Evolutionary conservation across 805 yeast genomes (phyloP), one percentile per base, ranked within the genome.

Genomic region (Candida koratica): DNA sequence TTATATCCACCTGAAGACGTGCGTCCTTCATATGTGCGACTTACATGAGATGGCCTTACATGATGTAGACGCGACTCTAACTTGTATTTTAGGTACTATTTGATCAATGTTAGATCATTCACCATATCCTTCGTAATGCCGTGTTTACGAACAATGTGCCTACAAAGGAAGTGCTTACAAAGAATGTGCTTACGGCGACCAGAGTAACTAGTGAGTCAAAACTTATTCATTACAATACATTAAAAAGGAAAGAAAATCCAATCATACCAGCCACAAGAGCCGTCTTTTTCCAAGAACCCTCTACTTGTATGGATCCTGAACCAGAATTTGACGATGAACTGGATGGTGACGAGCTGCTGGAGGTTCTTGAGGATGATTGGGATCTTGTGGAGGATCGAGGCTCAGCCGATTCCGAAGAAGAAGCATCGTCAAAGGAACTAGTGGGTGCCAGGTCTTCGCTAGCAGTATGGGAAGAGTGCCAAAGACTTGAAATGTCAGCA

Each of bases 1-100:
- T 69, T 1, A 85, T 82, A 38, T 79, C 81, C 1, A 84, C 77
- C 52, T 87, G 96, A 2, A 79, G 64, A 19, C 93, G 62, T 0
- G 96, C 96, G 0, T 87, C 68, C 27, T 36, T 38, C 23, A 18
- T 22, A n/a, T 31, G n/a, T n/a, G n/a, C n/a, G n/a, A n/a, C n/a
- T n/a, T n/a, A n/a, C n/a, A n/a, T n/a, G n/a, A n/a, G n/a, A n/a
- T n/a, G n/a, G n/a, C n/a, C n/a, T n/a, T n/a, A n/a, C n/a, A n/a
- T n/a, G n/a, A n/a, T n/a, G n/a, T n/a, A n/a, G n/a, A n/a, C n/a
- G n/a, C n/a, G n/a, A n/a, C n/a, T n/a, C n/a, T n/a, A n/a, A n/a
- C n/a, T n/a, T n/a, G n/a, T n/a, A n/a, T n/a, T n/a, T n/a, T n/a
- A n/a, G n/a, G n/a, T n/a, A n/a, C n/a, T n/a, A n/a, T n/a, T n/a